A percentile compares a stretch with the other conserved stretches of the same genome.
Evolutionary conservation across 2,329 filamentous ascomycete species (phyloP).

Genomic region (Cadophora gregata): DNA sequence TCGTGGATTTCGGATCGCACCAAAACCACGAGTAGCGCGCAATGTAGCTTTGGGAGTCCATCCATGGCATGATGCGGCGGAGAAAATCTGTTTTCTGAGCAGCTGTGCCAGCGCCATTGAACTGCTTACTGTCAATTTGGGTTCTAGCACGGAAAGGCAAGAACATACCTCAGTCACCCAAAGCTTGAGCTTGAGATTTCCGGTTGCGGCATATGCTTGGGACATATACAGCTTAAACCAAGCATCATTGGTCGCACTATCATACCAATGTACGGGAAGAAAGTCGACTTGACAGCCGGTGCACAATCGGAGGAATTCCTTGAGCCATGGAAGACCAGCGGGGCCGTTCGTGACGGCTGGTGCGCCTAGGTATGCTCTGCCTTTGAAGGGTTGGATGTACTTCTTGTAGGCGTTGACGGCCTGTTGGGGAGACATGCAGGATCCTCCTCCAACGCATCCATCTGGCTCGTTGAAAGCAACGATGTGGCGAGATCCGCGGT

Average conservation of each 20-base stretch:
- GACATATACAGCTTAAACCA: constrained; percentile 51
- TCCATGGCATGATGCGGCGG: constrained; percentile 48
- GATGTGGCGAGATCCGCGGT: constrained; percentile 58
- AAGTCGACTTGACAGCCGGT: constrained; percentile 51
- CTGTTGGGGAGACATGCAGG: constrained; percentile 48
- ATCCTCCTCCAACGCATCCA: constrained; percentile 16
- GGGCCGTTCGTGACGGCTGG: constrained; percentile 50
- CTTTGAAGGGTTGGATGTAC: constrained; percentile 51
- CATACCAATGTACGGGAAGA: constrained; percentile 49
- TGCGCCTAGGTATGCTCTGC: constrained; percentile 49
- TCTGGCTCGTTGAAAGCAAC: constrained; percentile 59
- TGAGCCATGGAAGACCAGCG: constrained; percentile 50
- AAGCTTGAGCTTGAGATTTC: constrained; percentile 18
- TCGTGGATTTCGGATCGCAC: constrained; percentile 17
- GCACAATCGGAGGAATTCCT: constrained; percentile 48
- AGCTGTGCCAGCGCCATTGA: constrained; percentile 44
- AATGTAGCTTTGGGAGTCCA: constrained; percentile 48
- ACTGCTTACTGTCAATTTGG: constrained; percentile 46
- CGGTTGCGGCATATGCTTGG: constrained; percentile 39
- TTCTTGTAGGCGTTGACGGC: constrained; percentile 48
- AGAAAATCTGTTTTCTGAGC: constrained; percentile 47
- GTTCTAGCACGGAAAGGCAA: not conserved
- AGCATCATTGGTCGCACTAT: constrained; percentile 37
- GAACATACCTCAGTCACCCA: constrained; percentile 38
- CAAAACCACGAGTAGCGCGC: constrained; percentile 47